These are phyloP conservation scores for bread wheat (Triticum aestivum) DNA, from an alignment of 176 grass and related monocot genomes.

Conservation along the genomic window DNA sequence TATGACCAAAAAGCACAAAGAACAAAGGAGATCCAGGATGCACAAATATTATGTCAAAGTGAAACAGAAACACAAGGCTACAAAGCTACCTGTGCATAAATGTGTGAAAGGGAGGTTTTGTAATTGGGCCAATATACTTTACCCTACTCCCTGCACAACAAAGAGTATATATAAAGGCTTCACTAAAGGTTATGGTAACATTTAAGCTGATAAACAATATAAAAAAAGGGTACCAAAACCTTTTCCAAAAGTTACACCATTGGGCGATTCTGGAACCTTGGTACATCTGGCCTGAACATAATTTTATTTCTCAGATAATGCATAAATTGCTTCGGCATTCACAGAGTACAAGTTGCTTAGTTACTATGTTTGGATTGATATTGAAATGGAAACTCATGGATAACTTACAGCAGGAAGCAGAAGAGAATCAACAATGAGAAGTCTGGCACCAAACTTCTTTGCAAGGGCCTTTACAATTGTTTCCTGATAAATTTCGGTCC, in stretches of 20 bases:
- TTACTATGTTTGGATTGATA: not conserved
- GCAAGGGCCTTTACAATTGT: constrained; percentile 78
- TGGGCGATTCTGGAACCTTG: too few relatives aligned
- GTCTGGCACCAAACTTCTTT: constrained; percentile 63
- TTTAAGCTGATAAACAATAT: not conserved
- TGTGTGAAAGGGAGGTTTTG: not conserved
- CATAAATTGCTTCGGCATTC: constrained; percentile 10
- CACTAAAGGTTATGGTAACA: not conserved
- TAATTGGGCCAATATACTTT: constrained; percentile 44
- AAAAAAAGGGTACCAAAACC: constrained; percentile 31
- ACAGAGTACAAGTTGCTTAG: not conserved
- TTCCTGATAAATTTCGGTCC: constrained; percentile 82
- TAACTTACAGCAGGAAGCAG: constrained; percentile 56
- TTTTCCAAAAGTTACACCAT: constrained; percentile 49
- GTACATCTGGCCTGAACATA: constrained; percentile 19
- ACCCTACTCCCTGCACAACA: constrained; percentile 54
- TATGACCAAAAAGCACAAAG: not conserved
- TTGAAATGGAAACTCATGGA: constrained; percentile 7
- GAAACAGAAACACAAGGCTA: not conserved
- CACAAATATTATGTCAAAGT: not conserved
- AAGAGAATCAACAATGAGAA: constrained; percentile 77
- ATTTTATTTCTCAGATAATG: not conserved
- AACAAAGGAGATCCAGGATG: not conserved
- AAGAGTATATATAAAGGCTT: constrained; percentile 7
- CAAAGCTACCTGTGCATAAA: constrained; percentile 28